Conservation (phyloP, 306 rosid species). For the Malus sieversii region DNA sequence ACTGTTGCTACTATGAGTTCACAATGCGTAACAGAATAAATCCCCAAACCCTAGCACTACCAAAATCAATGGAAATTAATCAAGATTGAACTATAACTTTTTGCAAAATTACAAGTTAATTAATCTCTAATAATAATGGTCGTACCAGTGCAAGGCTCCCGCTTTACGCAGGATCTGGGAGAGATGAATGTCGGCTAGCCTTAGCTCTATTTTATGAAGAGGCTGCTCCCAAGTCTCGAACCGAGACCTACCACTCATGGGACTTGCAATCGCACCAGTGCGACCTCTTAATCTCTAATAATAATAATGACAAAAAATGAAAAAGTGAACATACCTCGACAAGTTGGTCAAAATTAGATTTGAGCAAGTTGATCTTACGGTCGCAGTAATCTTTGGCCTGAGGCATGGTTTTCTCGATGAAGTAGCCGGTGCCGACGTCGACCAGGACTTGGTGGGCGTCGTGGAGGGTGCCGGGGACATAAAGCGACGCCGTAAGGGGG, state of each 20-base stretch:
- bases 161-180: no score
- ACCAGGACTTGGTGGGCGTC: constrained; percentile 58
- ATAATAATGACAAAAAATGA: neutral
- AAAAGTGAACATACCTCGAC: constrained; percentile 45
- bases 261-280: no score
- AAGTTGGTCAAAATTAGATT: constrained; percentile 89
- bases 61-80: neutral
- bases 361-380: constrained; percentile 77
- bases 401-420: constrained; percentile 82
- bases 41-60: neutral
- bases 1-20: neutral
- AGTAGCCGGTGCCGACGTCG: constrained; percentile 94
- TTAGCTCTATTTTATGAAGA: no score
- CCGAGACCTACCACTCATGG: no score
- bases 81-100: neutral
- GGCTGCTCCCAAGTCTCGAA: no score
- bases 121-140: neutral
- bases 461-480: constrained; percentile 81
- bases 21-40: neutral
- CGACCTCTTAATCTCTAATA: no score
- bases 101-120: neutral
- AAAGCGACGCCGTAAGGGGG: constrained; percentile 92
- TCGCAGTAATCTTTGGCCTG: constrained; percentile 89
- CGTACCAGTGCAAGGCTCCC: no score
- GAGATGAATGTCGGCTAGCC: no score